phyloP scores from a whole-genome alignment of 1,284 basidiomycete species.

The Pseudozyma pruni region DNA sequence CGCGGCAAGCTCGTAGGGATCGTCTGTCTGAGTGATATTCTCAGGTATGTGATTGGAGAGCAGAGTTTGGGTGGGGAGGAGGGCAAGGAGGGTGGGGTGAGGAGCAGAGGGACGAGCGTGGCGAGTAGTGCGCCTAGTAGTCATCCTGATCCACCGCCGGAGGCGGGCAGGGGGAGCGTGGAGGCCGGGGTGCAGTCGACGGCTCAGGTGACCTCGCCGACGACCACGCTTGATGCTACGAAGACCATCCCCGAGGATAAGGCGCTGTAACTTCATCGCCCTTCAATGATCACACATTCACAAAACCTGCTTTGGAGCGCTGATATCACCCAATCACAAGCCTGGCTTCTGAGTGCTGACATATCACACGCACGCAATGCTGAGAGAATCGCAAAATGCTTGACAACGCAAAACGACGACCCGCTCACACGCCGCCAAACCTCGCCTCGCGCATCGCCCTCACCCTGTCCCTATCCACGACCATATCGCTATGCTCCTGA shows the following conservation, averaged over 20 bases:
- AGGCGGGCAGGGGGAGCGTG: too few relatives aligned
- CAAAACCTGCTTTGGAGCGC: not conserved
- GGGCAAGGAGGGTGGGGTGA: not conserved
- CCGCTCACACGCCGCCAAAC: too few relatives aligned
- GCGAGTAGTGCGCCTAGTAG: slow-evolving; percentile 11
- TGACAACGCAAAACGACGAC: too few relatives aligned
- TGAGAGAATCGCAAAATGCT: too few relatives aligned
- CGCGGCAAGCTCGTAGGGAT: slow-evolving; percentile 61
- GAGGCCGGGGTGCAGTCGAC: not conserved
- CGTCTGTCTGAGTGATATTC: slow-evolving; percentile 61
- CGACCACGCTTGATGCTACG: slow-evolving; percentile 16
- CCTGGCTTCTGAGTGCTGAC: too few relatives aligned
- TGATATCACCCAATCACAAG: too few relatives aligned
- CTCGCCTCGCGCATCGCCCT: slow-evolving; percentile 14
- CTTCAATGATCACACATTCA: not conserved
- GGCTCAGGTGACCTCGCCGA: slow-evolving; percentile 2
- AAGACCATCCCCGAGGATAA: slow-evolving; percentile 40
- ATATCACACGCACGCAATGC: too few relatives aligned
- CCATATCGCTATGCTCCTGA: not conserved
- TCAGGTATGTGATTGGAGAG: slow-evolving; percentile 62
- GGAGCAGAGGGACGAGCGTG: slow-evolving; percentile 20
- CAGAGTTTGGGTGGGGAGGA: not conserved
- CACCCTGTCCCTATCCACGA: slow-evolving; percentile 9
- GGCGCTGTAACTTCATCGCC: slow-evolving; percentile 5
- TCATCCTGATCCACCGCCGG: not conserved